Evolutionary conservation across 2,329 filamentous ascomycete species (phyloP).

Genomic region (Ampelomyces quisqualis): DNA sequence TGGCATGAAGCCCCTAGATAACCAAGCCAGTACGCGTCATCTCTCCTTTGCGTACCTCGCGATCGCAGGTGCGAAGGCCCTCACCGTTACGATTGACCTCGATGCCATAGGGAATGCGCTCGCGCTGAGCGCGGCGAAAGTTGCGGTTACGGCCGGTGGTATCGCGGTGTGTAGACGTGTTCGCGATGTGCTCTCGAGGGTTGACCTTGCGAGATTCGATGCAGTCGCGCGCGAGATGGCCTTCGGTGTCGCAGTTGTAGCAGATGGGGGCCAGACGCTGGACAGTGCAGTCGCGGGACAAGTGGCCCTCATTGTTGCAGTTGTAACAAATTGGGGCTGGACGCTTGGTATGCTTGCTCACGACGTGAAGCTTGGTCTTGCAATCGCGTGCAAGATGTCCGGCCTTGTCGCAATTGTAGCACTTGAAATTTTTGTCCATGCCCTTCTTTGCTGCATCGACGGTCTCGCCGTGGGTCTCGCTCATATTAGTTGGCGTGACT

Average conservation of each 20-base stretch:
- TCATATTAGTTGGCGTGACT: too few species aligned
- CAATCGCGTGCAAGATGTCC: constrained; percentile 11
- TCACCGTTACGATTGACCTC: constrained; percentile 13
- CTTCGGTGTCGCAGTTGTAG: constrained; percentile 11
- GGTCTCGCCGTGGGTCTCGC: too few species aligned
- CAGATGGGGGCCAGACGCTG: too few species aligned
- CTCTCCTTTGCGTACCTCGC: constrained; percentile 15
- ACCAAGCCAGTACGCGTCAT: constrained; percentile 14
- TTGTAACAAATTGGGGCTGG: constrained; percentile 11
- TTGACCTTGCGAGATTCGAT: neutral
- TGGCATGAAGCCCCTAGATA: too few species aligned
- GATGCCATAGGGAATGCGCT: constrained; percentile 3
- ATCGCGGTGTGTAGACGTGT: neutral
- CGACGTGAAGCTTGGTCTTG: neutral
- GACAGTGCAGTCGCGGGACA: constrained; percentile 9
- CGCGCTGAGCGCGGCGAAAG: constrained; percentile 4
- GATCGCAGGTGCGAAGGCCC: constrained; percentile 17
- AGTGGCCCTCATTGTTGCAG: constrained; percentile 11
- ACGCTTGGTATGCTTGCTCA: neutral
- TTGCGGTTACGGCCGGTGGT: constrained; percentile 3
- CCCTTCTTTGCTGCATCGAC: too few species aligned
- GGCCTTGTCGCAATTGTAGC: constrained; percentile 5
- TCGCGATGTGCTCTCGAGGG: neutral
- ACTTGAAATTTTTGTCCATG: neutral
- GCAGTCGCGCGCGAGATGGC: constrained; percentile 15